phyloP scores from a whole-genome alignment of 1,284 basidiomycete species.

The Rhizoctonia solani region DNA sequence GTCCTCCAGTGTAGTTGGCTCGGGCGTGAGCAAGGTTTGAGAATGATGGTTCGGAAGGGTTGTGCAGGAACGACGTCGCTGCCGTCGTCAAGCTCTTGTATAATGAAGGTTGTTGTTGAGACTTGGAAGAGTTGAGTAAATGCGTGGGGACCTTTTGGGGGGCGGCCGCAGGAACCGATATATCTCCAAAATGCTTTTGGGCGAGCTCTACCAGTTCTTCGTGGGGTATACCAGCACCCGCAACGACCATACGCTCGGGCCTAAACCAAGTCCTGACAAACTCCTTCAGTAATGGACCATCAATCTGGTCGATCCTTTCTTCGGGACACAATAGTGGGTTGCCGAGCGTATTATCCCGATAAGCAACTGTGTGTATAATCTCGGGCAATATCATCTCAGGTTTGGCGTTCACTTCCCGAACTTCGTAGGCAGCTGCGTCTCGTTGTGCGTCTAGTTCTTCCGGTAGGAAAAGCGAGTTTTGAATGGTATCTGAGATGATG shows the following conservation, averaged over 20 bases:
- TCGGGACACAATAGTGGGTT: conserved; percentile 90
- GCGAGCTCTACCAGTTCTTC: conserved; percentile 84
- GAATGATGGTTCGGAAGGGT: conserved; percentile 43
- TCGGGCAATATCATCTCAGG: conserved; percentile 97
- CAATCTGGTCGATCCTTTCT: conserved; percentile 75
- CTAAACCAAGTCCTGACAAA: conserved; percentile 86
- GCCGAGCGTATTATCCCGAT: conserved; percentile 77
- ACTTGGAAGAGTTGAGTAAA: conserved; percentile 51
- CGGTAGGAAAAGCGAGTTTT: conserved; percentile 73
- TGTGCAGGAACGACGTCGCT: conserved; percentile 65
- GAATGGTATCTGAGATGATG: conserved; percentile 89
- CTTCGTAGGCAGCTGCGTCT: conserved; percentile 91
- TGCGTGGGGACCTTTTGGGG: conserved; percentile 52
- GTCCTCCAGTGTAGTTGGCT: conserved; percentile 86
- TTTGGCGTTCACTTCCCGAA: conserved; percentile 84
- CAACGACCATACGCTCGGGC: conserved; percentile 92
- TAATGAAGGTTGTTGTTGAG: conserved; percentile 55
- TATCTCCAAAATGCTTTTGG: conserved; percentile 80
- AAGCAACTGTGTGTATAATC: conserved; percentile 86
- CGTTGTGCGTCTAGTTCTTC: conserved; percentile 86
- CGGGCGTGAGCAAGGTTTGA: conserved; percentile 49
- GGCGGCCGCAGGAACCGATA: conserved; percentile 56
- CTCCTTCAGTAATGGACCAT: conserved; percentile 63
- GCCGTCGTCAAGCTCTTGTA: conserved; percentile 71
- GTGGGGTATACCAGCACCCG: conserved; percentile 91